Conservation (phyloP, 306 rosid genomes). For the Dicorynia guianensis region DNA sequence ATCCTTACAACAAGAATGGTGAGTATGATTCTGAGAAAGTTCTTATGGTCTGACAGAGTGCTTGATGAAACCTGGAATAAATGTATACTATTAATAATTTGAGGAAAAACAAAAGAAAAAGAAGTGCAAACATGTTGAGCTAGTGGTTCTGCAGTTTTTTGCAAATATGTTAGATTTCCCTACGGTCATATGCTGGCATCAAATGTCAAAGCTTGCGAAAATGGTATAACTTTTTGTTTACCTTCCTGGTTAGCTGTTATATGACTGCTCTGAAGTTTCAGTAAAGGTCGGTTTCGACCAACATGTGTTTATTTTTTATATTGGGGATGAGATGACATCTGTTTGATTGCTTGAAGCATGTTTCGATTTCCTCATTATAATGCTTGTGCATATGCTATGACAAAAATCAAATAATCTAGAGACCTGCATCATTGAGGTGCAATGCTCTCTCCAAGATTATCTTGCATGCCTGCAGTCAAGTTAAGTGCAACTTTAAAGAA, state of each 20-base stretch:
- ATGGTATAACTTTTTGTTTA: not conserved
- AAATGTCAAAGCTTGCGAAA: not conserved
- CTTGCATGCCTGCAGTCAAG: not conserved
- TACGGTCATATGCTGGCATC: not conserved
- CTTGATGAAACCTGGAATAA: slow-evolving; percentile 12
- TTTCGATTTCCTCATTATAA: slow-evolving; percentile 4
- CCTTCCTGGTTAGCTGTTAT: not conserved
- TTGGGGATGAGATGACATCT: not conserved
- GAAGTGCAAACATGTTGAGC: not conserved
- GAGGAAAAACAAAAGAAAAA: too few relatives aligned
- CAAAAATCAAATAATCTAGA: not conserved
- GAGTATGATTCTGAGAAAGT: slow-evolving; percentile 43
- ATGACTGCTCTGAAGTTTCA: not conserved
- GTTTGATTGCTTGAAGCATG: slow-evolving; percentile 2
- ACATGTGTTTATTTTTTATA: not conserved
- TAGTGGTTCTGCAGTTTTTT: slow-evolving; percentile 17
- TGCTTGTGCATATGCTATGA: not conserved
- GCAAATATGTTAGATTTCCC: not conserved
- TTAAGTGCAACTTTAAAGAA: not conserved
- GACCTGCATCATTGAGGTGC: not conserved
- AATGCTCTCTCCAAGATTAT: not conserved
- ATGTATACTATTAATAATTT: not conserved
- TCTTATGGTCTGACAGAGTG: slow-evolving; percentile 2
- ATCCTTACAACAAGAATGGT: slow-evolving; percentile 64
- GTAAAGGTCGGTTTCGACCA: not conserved